Evolutionary conservation across 1,284 basidiomycete species (phyloP), one percentile per base, ranked within the genome.

Genomic region (Hypsizygus ulmarius): DNA sequence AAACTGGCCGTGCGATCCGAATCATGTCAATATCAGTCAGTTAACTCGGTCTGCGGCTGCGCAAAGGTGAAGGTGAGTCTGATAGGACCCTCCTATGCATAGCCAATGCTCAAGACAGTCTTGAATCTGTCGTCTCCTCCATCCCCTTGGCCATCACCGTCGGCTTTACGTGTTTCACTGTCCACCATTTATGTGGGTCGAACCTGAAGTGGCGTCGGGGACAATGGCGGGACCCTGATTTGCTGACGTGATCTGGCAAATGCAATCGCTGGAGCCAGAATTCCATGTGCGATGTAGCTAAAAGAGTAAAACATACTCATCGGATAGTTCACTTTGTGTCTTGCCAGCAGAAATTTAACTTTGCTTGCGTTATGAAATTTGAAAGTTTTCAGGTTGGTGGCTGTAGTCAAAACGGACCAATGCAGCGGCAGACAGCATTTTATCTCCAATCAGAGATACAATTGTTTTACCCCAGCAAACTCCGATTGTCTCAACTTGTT

Each of bases 181-280:
- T 34, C 35, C 39, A 29, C 41, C 54, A 51, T 51, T 52, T 48
- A 45, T 46, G 30, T 42, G 29, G 18, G 34, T 44, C 49, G 51
- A 59, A 59, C 59, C 53, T 59, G 59, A 55, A 50, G 61, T 59
- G 54, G 60, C 54, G 54, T 56, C 51, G 50, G 54, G 53, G 43
- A 55, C 33, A 49, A 36, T 47, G 46, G 51, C 41, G 32, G 54
- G 54, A 57, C 57, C 58, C 58, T 61, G 59, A 48, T 38, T 44
- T 52, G 45, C 47, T 49, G 47, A 46, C 43, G 45, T 51, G 45
- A 46, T 47, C 39, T 25, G 29, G 25, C 41, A 19, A 43, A 11
- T 10, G 15, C 29, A 12, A 32, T 16, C 19, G 19, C 16, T 18
- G 41, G 30, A 14, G 7, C 9, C 32, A 43, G 3, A 18, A 34